Evolutionary conservation across 768 basidiomycete genomes (phyloP), one percentile per base, ranked within the genome.

Genomic region (Cystofilobasidium capitatum): DNA sequence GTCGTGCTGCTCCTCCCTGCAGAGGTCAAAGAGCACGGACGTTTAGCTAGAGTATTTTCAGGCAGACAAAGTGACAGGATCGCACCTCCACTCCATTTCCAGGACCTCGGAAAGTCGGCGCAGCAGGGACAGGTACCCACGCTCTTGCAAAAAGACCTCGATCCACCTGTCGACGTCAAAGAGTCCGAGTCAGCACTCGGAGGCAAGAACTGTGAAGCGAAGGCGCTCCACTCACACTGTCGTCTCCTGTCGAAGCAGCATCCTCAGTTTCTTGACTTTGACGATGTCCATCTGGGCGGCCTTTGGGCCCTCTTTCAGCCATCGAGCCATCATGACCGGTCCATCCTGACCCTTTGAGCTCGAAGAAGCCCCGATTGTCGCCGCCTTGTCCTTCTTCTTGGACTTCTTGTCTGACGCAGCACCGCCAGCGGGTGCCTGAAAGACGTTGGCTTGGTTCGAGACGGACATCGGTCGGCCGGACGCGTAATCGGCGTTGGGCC

Each of bases 1-100:
- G 74, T 96, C 96, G 71, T 96, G 94, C 74, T 98, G 94, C 75
- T 99, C 96, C 76, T 98, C 94, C 71, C 92, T 92, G 73, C n/a
- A 70, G 37, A 47, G 31, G 47, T 75, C 68, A 29, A 24, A 59
- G 39, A 39, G 26, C 26, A 26, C 26, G 24, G 49, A 42, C 20
- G n/a, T 5, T 20, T 20, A 42, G 31, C 22, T 17, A 49, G 62
- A 22, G 14, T 5, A 20, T 49, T 20, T 12, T 8, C 16, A n/a
- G 62, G 3, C 22, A 47, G 10, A 35, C 22, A 33, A 13, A 16
- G 49, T 12, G 22, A 29, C n/a, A 40, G 26, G 39, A 55, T 79
- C 84, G 69, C 71, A 89, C 90, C 94, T 86, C 96, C 96, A 99
- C 77, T 99, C 96, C 40, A 97, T 85, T 72, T 92, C 89, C 1